Percentiles rank a stretch among this genome's conserved stretches.
Conservation (phyloP, 2,329 filamentous ascomycete genomes). For the Pyrenophora graminea region DNA sequence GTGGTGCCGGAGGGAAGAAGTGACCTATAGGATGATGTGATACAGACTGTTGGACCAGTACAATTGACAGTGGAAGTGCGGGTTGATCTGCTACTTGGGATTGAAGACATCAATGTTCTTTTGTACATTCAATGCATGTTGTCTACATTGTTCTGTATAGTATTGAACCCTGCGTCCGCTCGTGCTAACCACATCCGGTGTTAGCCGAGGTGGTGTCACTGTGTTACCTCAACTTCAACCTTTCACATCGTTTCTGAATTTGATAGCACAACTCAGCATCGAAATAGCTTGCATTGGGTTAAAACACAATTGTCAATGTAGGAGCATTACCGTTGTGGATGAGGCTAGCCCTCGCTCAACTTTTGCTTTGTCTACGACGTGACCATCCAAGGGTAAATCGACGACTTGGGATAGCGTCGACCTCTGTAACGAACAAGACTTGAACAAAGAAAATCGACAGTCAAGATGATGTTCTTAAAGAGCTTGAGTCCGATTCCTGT, state of each 20-base stretch:
- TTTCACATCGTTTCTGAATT: too few species aligned
- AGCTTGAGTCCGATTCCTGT: not conserved
- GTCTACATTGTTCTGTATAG: too few species aligned
- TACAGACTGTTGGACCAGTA: not conserved
- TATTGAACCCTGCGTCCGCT: too few species aligned
- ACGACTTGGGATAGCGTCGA: not conserved
- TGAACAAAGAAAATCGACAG: not conserved
- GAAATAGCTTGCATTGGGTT: not conserved
- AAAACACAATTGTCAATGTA: too few species aligned
- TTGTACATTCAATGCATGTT: too few species aligned
- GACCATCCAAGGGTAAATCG: not conserved
- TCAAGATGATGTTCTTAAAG: not conserved
- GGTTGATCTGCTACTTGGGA: not conserved
- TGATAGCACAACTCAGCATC: too few species aligned
- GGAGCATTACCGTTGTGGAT: too few species aligned
- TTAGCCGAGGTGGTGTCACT: too few species aligned
- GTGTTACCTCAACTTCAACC: too few species aligned
- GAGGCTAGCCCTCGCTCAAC: not conserved
- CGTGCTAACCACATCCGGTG: too few species aligned
- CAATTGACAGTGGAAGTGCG: not conserved
- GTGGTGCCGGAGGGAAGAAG: conserved; percentile 58
- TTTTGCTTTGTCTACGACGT: too few species aligned
- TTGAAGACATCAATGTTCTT: too few species aligned
- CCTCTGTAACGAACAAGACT: not conserved
- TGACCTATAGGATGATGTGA: not conserved